A percentile compares a stretch with the other conserved stretches of the same genome.
phyloP scores from a whole-genome alignment of 129 eudicot species.

The Pseudognaphalium luteoalbum region DNA sequence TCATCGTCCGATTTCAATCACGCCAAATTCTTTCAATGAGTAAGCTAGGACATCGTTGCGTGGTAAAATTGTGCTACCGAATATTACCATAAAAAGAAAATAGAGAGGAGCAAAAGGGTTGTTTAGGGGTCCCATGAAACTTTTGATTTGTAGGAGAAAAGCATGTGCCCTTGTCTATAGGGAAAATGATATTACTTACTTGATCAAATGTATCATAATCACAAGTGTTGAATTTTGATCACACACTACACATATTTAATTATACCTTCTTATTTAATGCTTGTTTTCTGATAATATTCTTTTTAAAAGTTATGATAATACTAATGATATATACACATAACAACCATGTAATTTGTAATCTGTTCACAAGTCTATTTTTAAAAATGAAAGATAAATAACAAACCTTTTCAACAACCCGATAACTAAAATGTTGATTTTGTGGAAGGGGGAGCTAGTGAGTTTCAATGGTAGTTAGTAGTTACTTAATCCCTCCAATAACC shows the following conservation, averaged over 20 bases:
- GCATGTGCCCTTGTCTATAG: constrained; percentile 54
- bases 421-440: too few species aligned
- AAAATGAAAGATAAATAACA: too few species aligned
- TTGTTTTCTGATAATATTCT: not conserved
- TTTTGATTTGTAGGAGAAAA: constrained; percentile 40
- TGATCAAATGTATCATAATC: constrained; percentile 38
- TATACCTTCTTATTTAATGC: constrained; percentile 23
- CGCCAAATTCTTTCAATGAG: constrained; percentile 12
- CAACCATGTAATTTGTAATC: too few species aligned
- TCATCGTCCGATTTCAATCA: not conserved
- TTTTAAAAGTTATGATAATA: not conserved
- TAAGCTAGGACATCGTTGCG: constrained; percentile 11
- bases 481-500: too few species aligned
- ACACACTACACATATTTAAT: constrained; percentile 9
- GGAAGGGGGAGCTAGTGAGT: too few species aligned
- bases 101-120: constrained; percentile 24
- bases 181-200: constrained; percentile 25
- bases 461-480: too few species aligned
- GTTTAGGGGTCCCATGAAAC: constrained; percentile 33
- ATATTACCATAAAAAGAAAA: constrained; percentile 17
- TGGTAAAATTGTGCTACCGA: not conserved
- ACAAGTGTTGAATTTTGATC: constrained; percentile 36
- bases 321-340: too few species aligned
- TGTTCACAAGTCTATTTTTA: not conserved
- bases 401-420: too few species aligned